Base-by-base conservation (phyloP, 495 filamentous ascomycete species). In the Massariosphaeria phaeospora region DNA sequence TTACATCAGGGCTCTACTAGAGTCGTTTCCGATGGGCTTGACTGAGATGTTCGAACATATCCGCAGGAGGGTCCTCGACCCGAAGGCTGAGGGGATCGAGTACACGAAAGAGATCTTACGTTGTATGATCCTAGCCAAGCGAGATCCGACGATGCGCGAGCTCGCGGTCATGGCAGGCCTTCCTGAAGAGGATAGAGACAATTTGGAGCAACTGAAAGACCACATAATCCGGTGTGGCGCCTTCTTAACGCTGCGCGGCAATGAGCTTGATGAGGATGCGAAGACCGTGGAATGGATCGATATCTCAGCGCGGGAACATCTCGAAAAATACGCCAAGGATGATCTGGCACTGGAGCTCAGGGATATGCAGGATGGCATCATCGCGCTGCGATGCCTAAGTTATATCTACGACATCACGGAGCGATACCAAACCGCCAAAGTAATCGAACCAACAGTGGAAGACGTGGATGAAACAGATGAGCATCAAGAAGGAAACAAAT, bases 31-130 rank as follows among this genome's bases (percentile, higher is more conserved):
- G 9, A 51, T 43, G 27, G 54, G 54, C 1, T 23, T 57, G 21
- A 51, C 45, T 1, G 54, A 57, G 12, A 57, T 57, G 46, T 57
- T 57, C 23, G 47, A 50, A 27, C 54, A 57, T 24, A 44, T 57
- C 23, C 45, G 54, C 21, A 57, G 51, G 30, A 8, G 48, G 21
- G 27, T 57, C n/a, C 38, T 57, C 1, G 24, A 43, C 15, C 38
- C 54, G 1, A n/a, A 11, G 1, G 12, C 45, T 1, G 36, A 44
- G 25, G 46, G 54, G 5, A 50, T 57, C 18, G 54, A 51, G n/a
- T 51, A 57, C 40, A 57, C 54, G 2, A 57, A 57, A 36, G 54
- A 57, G 26, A 57, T 57, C 26, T 30, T 57, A 8, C 46, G 54
- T 6, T 57, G 46, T 30, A 15, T 51, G 6, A 51, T 57, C 11